A percentile compares a stretch with the other conserved stretches of the same genome.
Conservation (phyloP, 108 stramenopile genomes). For the Stephanodiscus minutulus region DNA sequence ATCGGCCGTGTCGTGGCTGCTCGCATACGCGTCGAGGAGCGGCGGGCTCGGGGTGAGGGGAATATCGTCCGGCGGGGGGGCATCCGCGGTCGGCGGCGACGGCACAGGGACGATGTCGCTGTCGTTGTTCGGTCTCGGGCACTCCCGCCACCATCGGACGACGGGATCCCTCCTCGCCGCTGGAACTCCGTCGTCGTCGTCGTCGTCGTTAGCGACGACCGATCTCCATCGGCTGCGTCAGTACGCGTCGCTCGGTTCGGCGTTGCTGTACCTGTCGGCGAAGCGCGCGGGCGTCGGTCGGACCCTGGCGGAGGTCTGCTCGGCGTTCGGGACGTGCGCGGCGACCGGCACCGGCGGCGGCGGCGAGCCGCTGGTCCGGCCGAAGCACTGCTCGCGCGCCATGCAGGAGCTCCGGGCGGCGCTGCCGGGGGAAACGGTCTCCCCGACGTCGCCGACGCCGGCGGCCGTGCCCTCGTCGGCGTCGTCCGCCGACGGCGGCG, state of each 20-base stretch:
- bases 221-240: constrained; percentile 39
- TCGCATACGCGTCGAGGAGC: constrained; percentile 21
- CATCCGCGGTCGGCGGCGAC: not conserved
- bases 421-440: constrained; percentile 17
- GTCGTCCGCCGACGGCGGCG: not conserved
- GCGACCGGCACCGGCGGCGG: not conserved
- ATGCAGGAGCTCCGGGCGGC: constrained; percentile 40
- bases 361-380: constrained; percentile 33
- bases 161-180: not conserved
- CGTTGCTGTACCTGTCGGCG: constrained; percentile 30
- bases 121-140: not conserved
- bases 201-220: not conserved
- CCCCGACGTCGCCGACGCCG: not conserved
- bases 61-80: constrained; percentile 5
- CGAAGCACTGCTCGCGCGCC: constrained; percentile 41
- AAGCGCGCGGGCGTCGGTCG: constrained; percentile 34
- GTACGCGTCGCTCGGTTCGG: constrained; percentile 34
- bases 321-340: constrained; percentile 32
- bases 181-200: constrained; percentile 6
- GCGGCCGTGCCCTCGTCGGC: not conserved
- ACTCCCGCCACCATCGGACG: not conserved
- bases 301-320: constrained; percentile 38
- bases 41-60: constrained; percentile 34
- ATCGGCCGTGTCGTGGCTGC: constrained; percentile 15
- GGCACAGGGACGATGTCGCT: constrained; percentile 8